A percentile compares a stretch with the other conserved stretches of the same genome.
Conservation (phyloP, 345 rosid genomes). For the Firmiana major region DNA sequence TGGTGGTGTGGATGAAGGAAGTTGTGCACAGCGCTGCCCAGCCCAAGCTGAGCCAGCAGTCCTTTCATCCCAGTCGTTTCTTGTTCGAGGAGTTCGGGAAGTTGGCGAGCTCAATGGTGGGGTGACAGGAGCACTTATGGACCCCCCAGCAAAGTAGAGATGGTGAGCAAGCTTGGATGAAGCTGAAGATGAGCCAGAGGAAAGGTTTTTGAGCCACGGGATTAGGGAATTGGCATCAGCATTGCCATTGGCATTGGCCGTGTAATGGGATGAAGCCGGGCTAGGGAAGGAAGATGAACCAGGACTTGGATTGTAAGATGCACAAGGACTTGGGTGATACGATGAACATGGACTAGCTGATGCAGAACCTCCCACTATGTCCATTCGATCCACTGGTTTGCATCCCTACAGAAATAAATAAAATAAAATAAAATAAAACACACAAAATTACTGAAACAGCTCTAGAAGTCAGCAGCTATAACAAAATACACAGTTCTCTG, state of each 20-base stretch:
- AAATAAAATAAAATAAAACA: neutral
- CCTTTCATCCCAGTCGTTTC: slow-evolving; percentile 59
- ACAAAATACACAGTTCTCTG: neutral
- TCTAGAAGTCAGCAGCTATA: neutral
- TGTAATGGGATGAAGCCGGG: slow-evolving; percentile 37
- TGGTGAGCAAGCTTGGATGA: slow-evolving; percentile 56
- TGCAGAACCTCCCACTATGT: slow-evolving; percentile 77
- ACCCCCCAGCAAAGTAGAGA: slow-evolving; percentile 62
- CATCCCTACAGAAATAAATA: slow-evolving; percentile 65
- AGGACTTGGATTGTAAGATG: slow-evolving; percentile 92
- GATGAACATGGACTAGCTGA: slow-evolving; percentile 95
- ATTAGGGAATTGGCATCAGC: slow-evolving; percentile 82
- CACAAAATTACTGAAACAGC: neutral
- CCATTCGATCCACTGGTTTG: slow-evolving; percentile 79
- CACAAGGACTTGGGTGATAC: slow-evolving; percentile 84
- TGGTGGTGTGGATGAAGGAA: slow-evolving; percentile 60
- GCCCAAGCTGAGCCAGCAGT: slow-evolving; percentile 39
- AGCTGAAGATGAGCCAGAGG: slow-evolving; percentile 61
- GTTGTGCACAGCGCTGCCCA: slow-evolving; percentile 31
- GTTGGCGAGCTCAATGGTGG: slow-evolving; percentile 86
- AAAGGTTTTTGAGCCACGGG: slow-evolving; percentile 94
- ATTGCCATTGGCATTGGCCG: slow-evolving; percentile 41
- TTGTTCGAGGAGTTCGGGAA: slow-evolving; percentile 52
- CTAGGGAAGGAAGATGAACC: slow-evolving; percentile 58
- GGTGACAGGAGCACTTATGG: slow-evolving; percentile 96